phyloP scores from a whole-genome alignment of 1,284 basidiomycete genomes.

The Rhodotorula sp. region DNA sequence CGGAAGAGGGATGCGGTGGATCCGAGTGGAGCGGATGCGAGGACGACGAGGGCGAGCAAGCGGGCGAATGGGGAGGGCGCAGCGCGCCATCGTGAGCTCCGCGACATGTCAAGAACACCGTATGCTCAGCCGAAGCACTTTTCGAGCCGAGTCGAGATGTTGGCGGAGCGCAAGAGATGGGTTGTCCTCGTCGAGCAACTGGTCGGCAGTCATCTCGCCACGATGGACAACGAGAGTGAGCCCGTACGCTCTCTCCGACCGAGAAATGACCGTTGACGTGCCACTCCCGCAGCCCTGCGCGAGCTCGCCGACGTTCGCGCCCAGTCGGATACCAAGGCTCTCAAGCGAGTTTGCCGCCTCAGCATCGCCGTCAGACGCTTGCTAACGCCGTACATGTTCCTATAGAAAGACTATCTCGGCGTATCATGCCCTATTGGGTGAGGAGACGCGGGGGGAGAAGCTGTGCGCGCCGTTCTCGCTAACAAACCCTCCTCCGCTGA shows the following conservation, averaged over 20 bases:
- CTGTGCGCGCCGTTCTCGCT: conserved; percentile 24
- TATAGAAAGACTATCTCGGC: conserved; percentile 33
- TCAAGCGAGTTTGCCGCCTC: conserved; percentile 21
- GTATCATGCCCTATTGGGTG: conserved; percentile 36
- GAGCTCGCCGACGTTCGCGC: conserved; percentile 25
- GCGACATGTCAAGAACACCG: no score
- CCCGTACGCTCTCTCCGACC: not conserved
- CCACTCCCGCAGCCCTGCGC: conserved; percentile 7
- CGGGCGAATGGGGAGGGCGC: not conserved
- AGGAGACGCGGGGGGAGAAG: conserved; percentile 14
- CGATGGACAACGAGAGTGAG: conserved; percentile 23
- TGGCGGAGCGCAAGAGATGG: not conserved
- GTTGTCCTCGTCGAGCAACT: no score
- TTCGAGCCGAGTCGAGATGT: not conserved
- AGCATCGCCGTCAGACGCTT: not conserved
- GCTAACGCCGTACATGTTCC: not conserved
- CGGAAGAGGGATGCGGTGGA: not conserved
- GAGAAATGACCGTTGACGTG: not conserved
- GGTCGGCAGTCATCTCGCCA: not conserved
- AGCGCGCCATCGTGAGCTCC: no score
- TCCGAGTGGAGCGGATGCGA: not conserved
- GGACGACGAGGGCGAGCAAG: not conserved
- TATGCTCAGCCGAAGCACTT: no score
- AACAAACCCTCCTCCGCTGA: no score
- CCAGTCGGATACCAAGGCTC: conserved; percentile 21